phyloP scores from a whole-genome alignment of 208 protist genomes.

The Vickermania ingenoplastis region DNA sequence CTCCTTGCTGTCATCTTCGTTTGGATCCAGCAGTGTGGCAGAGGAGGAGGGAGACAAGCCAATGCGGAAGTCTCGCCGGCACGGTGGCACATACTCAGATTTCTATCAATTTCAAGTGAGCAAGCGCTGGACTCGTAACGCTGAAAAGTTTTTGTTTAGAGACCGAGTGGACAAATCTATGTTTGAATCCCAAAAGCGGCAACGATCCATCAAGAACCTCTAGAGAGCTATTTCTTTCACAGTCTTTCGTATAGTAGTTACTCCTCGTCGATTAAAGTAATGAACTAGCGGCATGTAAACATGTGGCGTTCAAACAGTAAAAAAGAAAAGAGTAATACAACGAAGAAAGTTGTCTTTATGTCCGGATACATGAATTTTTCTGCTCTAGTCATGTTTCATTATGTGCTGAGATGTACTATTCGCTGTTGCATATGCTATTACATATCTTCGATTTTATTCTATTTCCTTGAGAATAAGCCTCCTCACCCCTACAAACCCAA shows the following conservation, averaged over 20 bases:
- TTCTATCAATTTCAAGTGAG: conserved; percentile 89
- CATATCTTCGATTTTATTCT: too few relatives aligned
- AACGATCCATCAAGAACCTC: conserved; percentile 76
- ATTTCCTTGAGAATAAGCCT: too few relatives aligned
- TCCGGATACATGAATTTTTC: too few relatives aligned
- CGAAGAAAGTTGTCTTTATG: too few relatives aligned
- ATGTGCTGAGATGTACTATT: too few relatives aligned
- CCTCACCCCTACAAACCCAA: too few relatives aligned
- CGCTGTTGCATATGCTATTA: too few relatives aligned
- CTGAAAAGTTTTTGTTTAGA: conserved; percentile 74
- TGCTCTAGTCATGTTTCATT: too few relatives aligned
- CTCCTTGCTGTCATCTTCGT: conserved; percentile 46
- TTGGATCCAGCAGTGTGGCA: conserved; percentile 48
- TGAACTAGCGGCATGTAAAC: too few relatives aligned
- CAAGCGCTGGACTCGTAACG: conserved; percentile 76
- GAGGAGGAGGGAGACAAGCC: conserved; percentile 41
- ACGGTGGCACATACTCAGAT: conserved; percentile 45
- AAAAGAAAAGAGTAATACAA: too few relatives aligned
- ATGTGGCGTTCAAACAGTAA: too few relatives aligned
- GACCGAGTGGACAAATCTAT: conserved; percentile 65
- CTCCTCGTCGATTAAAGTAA: too few relatives aligned
- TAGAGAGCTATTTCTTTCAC: conserved; percentile 12
- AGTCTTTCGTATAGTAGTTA: not conserved
- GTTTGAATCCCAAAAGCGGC: conserved; percentile 78
- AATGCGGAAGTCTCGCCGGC: conserved; percentile 35